Conservation (phyloP, 1,139 yeast species). For the Tardiomyces blankii region DNA sequence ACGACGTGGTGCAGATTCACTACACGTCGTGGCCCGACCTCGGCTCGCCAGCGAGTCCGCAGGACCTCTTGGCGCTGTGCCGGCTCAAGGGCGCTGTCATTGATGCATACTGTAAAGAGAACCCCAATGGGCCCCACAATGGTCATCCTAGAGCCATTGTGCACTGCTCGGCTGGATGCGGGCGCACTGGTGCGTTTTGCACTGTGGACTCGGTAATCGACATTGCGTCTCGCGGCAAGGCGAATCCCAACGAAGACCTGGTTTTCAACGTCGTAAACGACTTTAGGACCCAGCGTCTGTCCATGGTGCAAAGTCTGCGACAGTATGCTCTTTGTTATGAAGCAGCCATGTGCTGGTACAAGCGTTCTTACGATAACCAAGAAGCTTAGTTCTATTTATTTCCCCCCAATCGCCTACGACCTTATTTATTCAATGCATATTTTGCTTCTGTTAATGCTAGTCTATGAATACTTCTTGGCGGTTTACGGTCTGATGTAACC, state of each 20-base stretch:
- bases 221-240: slow-evolving; percentile 21
- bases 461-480: no score
- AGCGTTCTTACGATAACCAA: background rate
- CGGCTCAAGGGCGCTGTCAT: slow-evolving; percentile 31
- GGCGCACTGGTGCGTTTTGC: slow-evolving; percentile 81
- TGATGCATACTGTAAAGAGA: slow-evolving; percentile 4
- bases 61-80: slow-evolving; percentile 43
- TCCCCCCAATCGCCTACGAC: no score
- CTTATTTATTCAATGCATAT: no score
- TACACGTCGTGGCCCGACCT: slow-evolving; percentile 76
- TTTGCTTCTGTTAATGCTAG: no score
- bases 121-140: slow-evolving; percentile 1
- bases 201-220: slow-evolving; percentile 58
- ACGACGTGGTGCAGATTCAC: slow-evolving; percentile 50
- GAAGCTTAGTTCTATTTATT: no score
- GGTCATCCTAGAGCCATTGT: slow-evolving; percentile 35
- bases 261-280: slow-evolving; percentile 46
- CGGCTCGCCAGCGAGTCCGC: slow-evolving; percentile 49
- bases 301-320: slow-evolving; percentile 74
- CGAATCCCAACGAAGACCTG: slow-evolving; percentile 33
- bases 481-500: no score
- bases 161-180: slow-evolving; percentile 91
- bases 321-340: slow-evolving; percentile 71
- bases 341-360: slow-evolving; percentile 26
- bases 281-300: slow-evolving; percentile 58